Evolutionary conservation across 345 rosid genomes (phyloP), one percentile per base, ranked within the genome.

Genomic region (Streptanthus diversifolius): DNA sequence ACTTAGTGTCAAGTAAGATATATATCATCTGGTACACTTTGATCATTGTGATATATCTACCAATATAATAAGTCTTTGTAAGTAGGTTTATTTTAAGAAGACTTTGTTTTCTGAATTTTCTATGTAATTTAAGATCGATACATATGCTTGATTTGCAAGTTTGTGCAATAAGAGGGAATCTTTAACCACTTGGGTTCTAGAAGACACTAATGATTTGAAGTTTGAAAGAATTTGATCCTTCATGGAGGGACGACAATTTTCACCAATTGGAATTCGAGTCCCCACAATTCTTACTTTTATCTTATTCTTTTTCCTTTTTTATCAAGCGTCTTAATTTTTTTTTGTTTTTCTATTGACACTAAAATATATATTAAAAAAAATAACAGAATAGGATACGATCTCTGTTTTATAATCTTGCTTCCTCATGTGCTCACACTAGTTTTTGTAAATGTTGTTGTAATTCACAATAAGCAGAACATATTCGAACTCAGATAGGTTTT

Each of bases 181-280:
- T 70, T 56, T 63, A 63, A 64, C 76, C 71, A 76, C 76, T 76
- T 70, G 80, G 74, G 66, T 70, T 76, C 76, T 76, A 76, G 80
- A 76, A 76, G 71, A 64, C 75, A 57, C 29, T 55, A 64, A 76
- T 76, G 80, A 76, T 76, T 76, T 76, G 66, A 70, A 56, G 80
- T 63, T 76, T 76, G 71, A 70, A 76, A 76, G 76, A 63, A 70
- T 76, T 63, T 63, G 75, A 76, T 76, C 75, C 71, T 48, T 63
- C 59, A 33, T 69, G 74, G 74, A 75, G 70, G 65, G 74, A 69
- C 69, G 74, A 68, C 70, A 61, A 33, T 61, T 68, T 75, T 75
- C 79, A 67, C 70, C 70, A 62, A 76, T 63, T 62, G 75, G 49
- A 54, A 43, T 36, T 69, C 33, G 52, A 69, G 75, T 70, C 79